phyloP scores from a whole-genome alignment of 2,329 filamentous ascomycete genomes.

The Cryphonectria japonica region DNA sequence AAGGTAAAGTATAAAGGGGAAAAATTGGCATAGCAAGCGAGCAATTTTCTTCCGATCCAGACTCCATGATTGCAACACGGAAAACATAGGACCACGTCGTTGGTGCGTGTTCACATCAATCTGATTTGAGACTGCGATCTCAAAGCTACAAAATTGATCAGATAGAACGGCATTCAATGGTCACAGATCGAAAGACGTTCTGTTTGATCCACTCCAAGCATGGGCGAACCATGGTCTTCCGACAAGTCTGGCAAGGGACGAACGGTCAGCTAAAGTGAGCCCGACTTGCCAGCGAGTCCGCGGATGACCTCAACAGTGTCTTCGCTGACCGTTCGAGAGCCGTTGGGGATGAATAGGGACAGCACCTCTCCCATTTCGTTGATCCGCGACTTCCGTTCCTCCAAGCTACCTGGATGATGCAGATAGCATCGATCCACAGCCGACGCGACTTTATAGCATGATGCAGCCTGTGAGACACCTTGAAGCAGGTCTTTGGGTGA shows the following conservation, averaged over 20 bases:
- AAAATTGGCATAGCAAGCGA: background rate
- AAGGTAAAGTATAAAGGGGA: background rate
- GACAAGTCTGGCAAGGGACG: background rate
- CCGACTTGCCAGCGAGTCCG: background rate
- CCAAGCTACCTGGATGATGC: no score
- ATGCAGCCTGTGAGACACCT: no score
- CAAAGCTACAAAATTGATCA: background rate
- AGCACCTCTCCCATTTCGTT: no score
- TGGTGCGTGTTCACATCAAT: background rate
- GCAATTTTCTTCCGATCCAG: no score
- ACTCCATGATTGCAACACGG: no score
- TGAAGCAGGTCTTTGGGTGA: no score
- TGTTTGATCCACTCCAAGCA: no score
- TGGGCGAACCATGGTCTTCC: no score
- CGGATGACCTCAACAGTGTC: background rate
- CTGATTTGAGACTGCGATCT: background rate
- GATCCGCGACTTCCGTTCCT: no score
- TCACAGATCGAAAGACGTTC: background rate
- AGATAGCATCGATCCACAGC: no score
- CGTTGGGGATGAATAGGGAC: no score
- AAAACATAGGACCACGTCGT: background rate
- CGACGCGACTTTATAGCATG: no score
- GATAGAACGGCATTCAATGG: background rate
- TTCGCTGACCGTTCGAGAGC: background rate
- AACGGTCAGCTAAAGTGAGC: background rate